Conservation (phyloP, 2,329 filamentous ascomycete species). For the Alternaria burnsii region DNA sequence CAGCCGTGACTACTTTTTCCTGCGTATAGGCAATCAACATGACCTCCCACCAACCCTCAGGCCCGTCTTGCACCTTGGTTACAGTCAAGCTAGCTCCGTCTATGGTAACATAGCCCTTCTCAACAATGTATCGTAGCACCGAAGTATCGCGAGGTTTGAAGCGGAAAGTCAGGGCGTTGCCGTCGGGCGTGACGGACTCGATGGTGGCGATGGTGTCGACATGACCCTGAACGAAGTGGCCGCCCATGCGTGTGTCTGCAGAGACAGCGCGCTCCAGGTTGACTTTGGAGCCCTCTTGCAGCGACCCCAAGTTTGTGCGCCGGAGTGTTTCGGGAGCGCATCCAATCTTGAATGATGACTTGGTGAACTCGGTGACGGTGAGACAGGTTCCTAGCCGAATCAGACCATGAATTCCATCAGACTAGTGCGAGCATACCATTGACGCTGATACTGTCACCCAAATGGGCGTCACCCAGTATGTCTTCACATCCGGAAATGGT, state of each 20-base stretch:
- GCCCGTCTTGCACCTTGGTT: slow-evolving; percentile 80
- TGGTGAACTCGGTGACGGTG: slow-evolving; percentile 80
- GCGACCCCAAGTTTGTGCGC: slow-evolving; percentile 87
- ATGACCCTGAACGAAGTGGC: slow-evolving; percentile 97
- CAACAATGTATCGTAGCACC: slow-evolving; percentile 86
- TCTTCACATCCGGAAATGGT: slow-evolving; percentile 78
- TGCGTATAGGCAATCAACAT: slow-evolving; percentile 99
- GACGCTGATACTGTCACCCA: slow-evolving; percentile 93
- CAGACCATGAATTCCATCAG: slow-evolving; percentile 1
- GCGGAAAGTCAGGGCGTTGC: slow-evolving; percentile 88
- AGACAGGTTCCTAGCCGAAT: slow-evolving; percentile 76
- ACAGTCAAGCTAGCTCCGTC: slow-evolving; percentile 95
- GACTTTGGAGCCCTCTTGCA: slow-evolving; percentile 72
- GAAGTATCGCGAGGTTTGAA: slow-evolving; percentile 74
- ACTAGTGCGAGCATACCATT: slow-evolving; percentile 70
- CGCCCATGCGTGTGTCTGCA: slow-evolving; percentile 93
- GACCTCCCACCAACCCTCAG: slow-evolving; percentile 88
- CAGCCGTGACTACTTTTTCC: slow-evolving; percentile 83
- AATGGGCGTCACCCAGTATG: slow-evolving; percentile 83
- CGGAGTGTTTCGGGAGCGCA: slow-evolving; percentile 95
- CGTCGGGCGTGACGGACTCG: slow-evolving; percentile 76
- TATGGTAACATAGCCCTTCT: slow-evolving; percentile 94
- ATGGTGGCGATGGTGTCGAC: slow-evolving; percentile 90
- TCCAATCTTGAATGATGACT: slow-evolving; percentile 81
- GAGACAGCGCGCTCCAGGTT: slow-evolving; percentile 95